Conservation (phyloP, 176 grass and related monocot genomes). For the Alopecurus myosuroides region DNA sequence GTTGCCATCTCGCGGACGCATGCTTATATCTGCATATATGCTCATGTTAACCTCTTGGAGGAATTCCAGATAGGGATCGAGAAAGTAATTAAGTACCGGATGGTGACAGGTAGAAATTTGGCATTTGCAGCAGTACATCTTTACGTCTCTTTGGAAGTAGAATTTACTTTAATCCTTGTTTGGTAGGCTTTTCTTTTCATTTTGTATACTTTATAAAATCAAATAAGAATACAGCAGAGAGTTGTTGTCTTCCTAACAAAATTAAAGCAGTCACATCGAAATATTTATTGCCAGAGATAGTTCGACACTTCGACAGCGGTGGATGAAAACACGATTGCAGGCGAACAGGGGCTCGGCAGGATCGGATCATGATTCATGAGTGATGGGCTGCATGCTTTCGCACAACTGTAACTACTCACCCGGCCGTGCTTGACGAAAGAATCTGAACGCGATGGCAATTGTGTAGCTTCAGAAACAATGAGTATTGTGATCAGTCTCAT, state of each 20-base stretch:
- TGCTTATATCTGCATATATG: constrained; percentile 15
- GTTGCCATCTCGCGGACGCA: not conserved
- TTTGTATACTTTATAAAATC: too few relatives aligned
- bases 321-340: too few relatives aligned
- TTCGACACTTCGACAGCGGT: too few relatives aligned
- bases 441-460: constrained; percentile 5
- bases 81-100: not conserved
- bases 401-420: not conserved
- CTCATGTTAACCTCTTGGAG: not conserved
- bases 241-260: too few relatives aligned
- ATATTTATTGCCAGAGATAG: not conserved
- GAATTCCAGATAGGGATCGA: not conserved
- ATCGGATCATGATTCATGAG: not conserved
- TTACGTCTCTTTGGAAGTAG: too few relatives aligned
- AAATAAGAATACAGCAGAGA: too few relatives aligned
- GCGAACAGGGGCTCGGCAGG: not conserved
- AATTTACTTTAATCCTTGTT: too few relatives aligned
- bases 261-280: not conserved
- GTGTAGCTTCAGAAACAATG: not conserved
- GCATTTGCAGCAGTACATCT: not conserved
- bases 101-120: not conserved
- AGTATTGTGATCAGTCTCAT: not conserved
- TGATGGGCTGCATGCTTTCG: too few relatives aligned
- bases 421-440: not conserved
- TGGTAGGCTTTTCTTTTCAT: too few relatives aligned